Base-by-base conservation (phyloP, 768 basidiomycete species). In the Suillus lakei region DNA sequence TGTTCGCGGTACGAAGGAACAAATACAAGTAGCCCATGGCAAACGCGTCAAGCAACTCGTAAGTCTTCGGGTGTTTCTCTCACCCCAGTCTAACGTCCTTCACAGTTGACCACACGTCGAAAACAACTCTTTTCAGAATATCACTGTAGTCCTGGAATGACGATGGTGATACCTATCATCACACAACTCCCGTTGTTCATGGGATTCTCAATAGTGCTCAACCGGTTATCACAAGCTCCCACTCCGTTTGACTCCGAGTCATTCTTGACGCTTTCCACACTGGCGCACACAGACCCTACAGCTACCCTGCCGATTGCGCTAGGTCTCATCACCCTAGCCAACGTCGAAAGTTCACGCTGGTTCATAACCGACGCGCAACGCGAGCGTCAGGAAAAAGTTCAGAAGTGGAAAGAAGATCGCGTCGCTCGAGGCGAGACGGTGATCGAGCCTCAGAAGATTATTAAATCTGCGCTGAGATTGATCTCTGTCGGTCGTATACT, bases 291-390 rank as follows among this genome's bases (percentile, higher is more conserved):
- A 12, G 93, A 95, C 73, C 84, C 90, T 34, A 92, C 91, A 0
- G 84, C 84, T 71, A 78, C 85, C 15, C 74, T 94, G 1, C 93
- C 93, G 3, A 87, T 94, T 60, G 77, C 85, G 3, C 80, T 93
- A 26, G 93, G 93, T 8, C 74, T 93, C 54, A 73, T 92, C 46
- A 92, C 91, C 12, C 82, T 94, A 80, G 90, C 89, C 2, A 93
- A 93, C 67, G 89, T 92, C 13, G 93, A 95, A 72, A 88, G 90
- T 9, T 85, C 88, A 41, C 85, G 85, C 46, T 93, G 91, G 92
- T 84, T 93, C 66, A 80, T 88, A 78, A 86, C 83, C 38, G 82
- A 87, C 5, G 84, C 83, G 18, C 86, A 87, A 67, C 82, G 81
- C 44, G 82, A 85, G 70, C 84, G 83, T 48, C 78, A 83, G 63